Conservation (phyloP, 345 rosid genomes). For the Aegle marmelos region DNA sequence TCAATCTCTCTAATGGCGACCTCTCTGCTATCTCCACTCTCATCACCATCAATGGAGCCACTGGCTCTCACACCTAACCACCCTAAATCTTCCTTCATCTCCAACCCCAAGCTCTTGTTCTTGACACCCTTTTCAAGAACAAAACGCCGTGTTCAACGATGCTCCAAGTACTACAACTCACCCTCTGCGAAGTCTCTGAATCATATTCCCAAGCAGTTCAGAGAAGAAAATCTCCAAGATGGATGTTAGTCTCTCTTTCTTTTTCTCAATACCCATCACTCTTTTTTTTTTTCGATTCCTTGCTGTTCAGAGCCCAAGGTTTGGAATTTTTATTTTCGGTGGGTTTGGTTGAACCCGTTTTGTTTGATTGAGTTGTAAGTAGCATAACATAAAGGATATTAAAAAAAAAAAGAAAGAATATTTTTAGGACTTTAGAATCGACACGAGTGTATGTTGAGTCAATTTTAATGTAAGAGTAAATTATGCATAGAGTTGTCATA, state of each 20-base stretch:
- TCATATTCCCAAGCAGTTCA: slow-evolving; percentile 79
- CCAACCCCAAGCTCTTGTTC: slow-evolving; percentile 34
- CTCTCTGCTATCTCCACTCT: slow-evolving; percentile 44
- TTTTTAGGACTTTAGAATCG: not conserved
- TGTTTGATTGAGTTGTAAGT: not conserved
- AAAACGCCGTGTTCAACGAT: slow-evolving; percentile 22
- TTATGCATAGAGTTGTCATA: not conserved
- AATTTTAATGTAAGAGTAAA: not conserved
- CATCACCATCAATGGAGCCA: slow-evolving; percentile 38
- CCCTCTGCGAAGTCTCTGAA: slow-evolving; percentile 47
- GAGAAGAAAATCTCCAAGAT: slow-evolving; percentile 68
- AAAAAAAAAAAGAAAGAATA: no score
- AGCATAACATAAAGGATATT: not conserved
- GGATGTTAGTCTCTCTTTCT: slow-evolving; percentile 47
- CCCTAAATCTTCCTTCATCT: slow-evolving; percentile 42
- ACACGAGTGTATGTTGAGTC: not conserved
- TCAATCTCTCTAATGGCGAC: slow-evolving; percentile 47
- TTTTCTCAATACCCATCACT: not conserved
- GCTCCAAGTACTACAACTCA: slow-evolving; percentile 16
- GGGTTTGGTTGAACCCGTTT: not conserved
- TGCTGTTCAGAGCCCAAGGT: not conserved
- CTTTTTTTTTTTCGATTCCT: not conserved
- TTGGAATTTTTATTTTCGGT: not conserved
- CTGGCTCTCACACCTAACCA: slow-evolving; percentile 18
- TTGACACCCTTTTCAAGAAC: slow-evolving; percentile 23